phyloP scores from a whole-genome alignment of 768 basidiomycete genomes.

The Ramaria sp. region DNA sequence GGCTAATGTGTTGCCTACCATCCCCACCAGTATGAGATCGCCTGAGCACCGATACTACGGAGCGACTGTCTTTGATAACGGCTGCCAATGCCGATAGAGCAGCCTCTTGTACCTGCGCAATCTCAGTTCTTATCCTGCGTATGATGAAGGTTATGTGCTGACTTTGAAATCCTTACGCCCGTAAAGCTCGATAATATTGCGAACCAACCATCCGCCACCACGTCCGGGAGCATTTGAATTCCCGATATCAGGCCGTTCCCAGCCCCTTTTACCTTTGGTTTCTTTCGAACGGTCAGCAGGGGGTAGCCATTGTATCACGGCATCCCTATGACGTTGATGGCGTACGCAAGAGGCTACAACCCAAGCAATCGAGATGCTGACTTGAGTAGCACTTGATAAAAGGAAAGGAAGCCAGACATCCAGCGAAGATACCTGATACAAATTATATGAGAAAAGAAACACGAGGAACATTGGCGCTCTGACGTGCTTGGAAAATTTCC shows the following conservation, averaged over 20 bases:
- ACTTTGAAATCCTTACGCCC: slow-evolving; percentile 48
- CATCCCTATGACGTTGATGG: slow-evolving; percentile 34
- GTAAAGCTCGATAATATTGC: slow-evolving; percentile 39
- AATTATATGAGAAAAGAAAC: neutral
- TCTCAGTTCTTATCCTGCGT: neutral
- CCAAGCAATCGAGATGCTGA: slow-evolving; percentile 43
- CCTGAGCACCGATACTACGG: slow-evolving; percentile 38
- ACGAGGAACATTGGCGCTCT: neutral
- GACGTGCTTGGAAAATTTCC: slow-evolving; percentile 46
- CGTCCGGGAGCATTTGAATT: slow-evolving; percentile 28
- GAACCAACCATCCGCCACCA: slow-evolving; percentile 51
- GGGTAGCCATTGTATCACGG: slow-evolving; percentile 55
- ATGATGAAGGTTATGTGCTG: neutral
- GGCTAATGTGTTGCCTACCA: slow-evolving; percentile 15
- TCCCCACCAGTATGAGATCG: slow-evolving; percentile 34
- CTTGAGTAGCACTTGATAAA: slow-evolving; percentile 29
- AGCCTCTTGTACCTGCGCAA: slow-evolving; percentile 51
- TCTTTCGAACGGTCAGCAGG: slow-evolving; percentile 43
- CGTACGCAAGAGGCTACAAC: slow-evolving; percentile 46
- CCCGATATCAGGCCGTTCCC: slow-evolving; percentile 51
- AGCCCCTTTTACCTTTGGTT: slow-evolving; percentile 51
- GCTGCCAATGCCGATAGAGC: slow-evolving; percentile 54
- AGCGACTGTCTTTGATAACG: slow-evolving; percentile 50
- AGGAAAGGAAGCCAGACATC: slow-evolving; percentile 63
- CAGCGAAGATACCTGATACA: slow-evolving; percentile 19